These are phyloP conservation scores for Clavaria fumosa DNA, from an alignment of 768 basidiomycete species.

Conservation along the genomic window DNA sequence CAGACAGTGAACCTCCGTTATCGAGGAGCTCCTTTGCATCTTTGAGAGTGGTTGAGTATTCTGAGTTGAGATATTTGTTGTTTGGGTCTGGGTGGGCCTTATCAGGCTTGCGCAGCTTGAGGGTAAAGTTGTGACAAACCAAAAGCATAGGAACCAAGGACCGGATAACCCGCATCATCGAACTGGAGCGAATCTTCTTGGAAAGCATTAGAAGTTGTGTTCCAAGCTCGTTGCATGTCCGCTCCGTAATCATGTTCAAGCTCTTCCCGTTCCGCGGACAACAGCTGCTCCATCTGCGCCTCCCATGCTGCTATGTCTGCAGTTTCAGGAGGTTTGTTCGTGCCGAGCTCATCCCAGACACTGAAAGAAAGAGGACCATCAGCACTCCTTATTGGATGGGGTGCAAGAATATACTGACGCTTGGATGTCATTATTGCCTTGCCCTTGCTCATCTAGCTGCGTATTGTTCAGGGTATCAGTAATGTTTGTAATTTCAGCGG, in stretches of 20 bases:
- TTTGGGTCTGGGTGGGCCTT: slow-evolving; percentile 48
- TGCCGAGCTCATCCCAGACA: slow-evolving; percentile 49
- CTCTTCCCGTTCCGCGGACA: slow-evolving; percentile 53
- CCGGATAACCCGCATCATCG: slow-evolving; percentile 62
- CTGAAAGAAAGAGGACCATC: too few species aligned
- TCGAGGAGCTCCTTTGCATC: slow-evolving; percentile 68
- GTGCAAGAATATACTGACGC: too few species aligned
- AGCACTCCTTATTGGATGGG: too few species aligned
- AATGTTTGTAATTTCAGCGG: slow-evolving; percentile 24
- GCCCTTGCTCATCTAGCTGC: slow-evolving; percentile 24
- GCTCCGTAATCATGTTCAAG: slow-evolving; percentile 46
- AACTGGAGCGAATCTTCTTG: slow-evolving; percentile 30
- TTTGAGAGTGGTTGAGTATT: slow-evolving; percentile 34
- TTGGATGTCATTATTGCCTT: too few species aligned
- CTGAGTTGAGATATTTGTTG: slow-evolving; percentile 53
- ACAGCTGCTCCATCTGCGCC: slow-evolving; percentile 65
- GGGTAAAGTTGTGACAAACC: slow-evolving; percentile 21
- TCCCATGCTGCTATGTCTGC: slow-evolving; percentile 73
- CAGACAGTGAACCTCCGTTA: slow-evolving; percentile 73
- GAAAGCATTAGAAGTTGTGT: slow-evolving; percentile 34
- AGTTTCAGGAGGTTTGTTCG: slow-evolving; percentile 36
- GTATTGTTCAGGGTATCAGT: slow-evolving; percentile 25
- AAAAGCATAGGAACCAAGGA: slow-evolving; percentile 58
- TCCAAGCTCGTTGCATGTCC: slow-evolving; percentile 51
- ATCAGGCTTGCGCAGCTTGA: slow-evolving; percentile 4